Conservation (phyloP, 2,329 filamentous ascomycete species). For the Bretziella fagacearum region DNA sequence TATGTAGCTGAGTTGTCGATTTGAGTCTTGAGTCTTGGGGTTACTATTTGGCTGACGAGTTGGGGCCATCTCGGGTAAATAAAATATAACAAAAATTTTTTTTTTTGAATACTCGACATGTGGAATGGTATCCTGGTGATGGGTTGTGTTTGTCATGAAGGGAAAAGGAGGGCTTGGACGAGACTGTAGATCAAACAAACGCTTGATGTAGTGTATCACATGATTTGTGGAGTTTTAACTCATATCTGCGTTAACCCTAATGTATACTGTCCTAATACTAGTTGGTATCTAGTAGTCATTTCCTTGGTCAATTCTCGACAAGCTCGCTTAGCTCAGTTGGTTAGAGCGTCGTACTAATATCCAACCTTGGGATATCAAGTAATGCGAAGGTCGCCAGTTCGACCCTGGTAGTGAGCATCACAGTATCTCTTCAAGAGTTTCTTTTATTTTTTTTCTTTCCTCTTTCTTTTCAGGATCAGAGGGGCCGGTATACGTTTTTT, state of each 20-base stretch:
- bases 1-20: neutral
- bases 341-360: slow-evolving; percentile 6
- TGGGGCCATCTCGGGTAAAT: neutral
- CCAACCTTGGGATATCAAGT: neutral
- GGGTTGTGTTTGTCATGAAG: too few relatives aligned
- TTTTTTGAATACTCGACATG: neutral
- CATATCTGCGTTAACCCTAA: neutral
- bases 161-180: too few relatives aligned
- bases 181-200: neutral
- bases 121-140: neutral
- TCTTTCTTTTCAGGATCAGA: neutral
- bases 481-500: neutral
- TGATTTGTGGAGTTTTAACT: neutral
- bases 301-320: neutral
- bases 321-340: slow-evolving; percentile 2
- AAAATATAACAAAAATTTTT: neutral
- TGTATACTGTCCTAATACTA: neutral
- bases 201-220: too few relatives aligned
- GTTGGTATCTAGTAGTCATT: neutral
- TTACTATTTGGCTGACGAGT: neutral
- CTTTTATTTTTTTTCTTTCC: neutral
- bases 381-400: slow-evolving; percentile 5
- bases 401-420: slow-evolving; percentile 1
- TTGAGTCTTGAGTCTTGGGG: neutral
- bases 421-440: neutral